Base-by-base conservation (phyloP, 2,329 filamentous ascomycete genomes). In the Leptographium wingfieldii region DNA sequence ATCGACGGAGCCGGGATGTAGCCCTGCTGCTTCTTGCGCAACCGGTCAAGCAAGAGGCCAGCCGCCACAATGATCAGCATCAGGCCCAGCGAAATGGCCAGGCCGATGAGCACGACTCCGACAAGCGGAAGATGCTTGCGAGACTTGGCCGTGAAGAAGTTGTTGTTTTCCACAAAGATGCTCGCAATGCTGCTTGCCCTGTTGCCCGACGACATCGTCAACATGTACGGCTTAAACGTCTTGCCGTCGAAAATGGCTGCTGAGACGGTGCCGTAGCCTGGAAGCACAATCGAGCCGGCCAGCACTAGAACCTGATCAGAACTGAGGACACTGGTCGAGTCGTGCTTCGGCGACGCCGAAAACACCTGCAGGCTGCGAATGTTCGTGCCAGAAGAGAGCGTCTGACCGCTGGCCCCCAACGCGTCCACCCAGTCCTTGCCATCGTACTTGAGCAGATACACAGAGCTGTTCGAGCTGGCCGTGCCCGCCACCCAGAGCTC, bases 161-260 rank as follows among this genome's bases (percentile, higher is more conserved):
- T 84, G 63, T 86, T 77, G 56, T 89, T 87, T 73, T 95, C 85
- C 12, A 92, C 87, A 71, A 99, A 95, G 63, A 97, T 79, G 65
- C 83, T 84, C 40, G 87, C 85, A 67, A 99, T 82, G 67, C 84
- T 92, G 56, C 92, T 90, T 12, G 82, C 76, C 14, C 78, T 77
- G 61, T 84, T 84, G 67, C 84, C 79, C 14, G 79, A 73, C 61
- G 80, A 86, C 54, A 83, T 87, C 2, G 92, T 88, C 51, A 99
- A 80, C 49, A 90, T 81, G 70, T 92, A 96, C 0, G 94, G 92
- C 57, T 78, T 78, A 69, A 92, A 84, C 3, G 77, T 75, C 12
- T 85, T 90, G 67, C 94, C 94, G 68, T 97, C 90, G 76, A 88
- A 99, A 33, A 96, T 76, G 9, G 86, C 92, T 10, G 90, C 91